phyloP scores from a whole-genome alignment of 257 asterid genomes.

The Gentiana macrophylla region DNA sequence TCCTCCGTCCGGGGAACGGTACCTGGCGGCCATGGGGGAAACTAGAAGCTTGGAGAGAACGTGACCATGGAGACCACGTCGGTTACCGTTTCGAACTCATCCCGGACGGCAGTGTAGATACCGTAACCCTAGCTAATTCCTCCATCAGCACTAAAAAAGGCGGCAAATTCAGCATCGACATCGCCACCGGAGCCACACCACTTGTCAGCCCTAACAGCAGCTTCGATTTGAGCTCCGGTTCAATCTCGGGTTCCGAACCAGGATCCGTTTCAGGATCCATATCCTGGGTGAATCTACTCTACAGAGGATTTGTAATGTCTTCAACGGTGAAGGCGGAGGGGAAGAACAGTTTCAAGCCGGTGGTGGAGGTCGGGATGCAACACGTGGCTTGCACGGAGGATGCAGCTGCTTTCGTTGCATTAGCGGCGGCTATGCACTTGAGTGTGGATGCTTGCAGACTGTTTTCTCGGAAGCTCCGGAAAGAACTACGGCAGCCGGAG shows the following conservation, averaged over 20 bases:
- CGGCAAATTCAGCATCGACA: constrained; percentile 66
- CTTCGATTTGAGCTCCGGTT: constrained; percentile 52
- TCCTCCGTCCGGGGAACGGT: constrained; percentile 70
- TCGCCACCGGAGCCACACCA: constrained; percentile 68
- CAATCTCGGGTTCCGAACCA: constrained; percentile 50
- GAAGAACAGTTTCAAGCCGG: constrained; percentile 51
- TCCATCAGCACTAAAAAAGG: constrained; percentile 43
- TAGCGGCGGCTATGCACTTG: constrained; percentile 91
- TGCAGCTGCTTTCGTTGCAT: constrained; percentile 91
- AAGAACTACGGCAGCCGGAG: constrained; percentile 69
- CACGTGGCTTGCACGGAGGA: constrained; percentile 95
- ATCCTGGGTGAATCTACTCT: constrained; percentile 66
- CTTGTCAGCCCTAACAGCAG: constrained; percentile 81
- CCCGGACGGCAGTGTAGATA: constrained; percentile 71
- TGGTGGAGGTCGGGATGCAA: constrained; percentile 88
- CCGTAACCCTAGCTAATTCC: constrained; percentile 61
- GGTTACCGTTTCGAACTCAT: constrained; percentile 89
- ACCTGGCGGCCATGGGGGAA: constrained; percentile 99
- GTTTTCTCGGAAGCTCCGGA: constrained; percentile 70
- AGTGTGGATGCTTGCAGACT: constrained; percentile 87
- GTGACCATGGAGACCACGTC: constrained; percentile 27
- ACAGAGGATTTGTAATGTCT: constrained; percentile 86
- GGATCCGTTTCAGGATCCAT: constrained; percentile 72
- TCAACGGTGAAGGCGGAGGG: constrained; percentile 69
- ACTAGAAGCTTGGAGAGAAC: constrained; percentile 85